Base-by-base conservation (phyloP, 495 filamentous ascomycete species). In the Podospora comata region DNA sequence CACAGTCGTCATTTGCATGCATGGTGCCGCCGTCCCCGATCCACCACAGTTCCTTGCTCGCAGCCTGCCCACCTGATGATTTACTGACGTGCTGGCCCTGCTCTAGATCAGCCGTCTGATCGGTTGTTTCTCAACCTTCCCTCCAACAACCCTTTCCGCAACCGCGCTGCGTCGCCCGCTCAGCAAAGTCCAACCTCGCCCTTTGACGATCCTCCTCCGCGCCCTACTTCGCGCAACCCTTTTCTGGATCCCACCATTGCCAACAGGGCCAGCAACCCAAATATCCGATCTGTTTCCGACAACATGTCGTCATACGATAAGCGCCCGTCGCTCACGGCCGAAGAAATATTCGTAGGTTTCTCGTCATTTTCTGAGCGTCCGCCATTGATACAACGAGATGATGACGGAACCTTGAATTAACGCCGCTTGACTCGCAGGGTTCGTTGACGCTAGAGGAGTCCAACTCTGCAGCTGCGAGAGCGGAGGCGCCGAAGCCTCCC, bases 141-240 rank as follows among this genome's bases (percentile, higher is more conserved):
- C 68, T 98, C 95, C 70, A 98, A 98, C 84, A 99, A 99, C 75
- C 95, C 95, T n/a, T 99, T 99, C 78, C 90, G 95, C 82, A 96
- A 96, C 79, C 90, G 91, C 71, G 89, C 91, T 59, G 81, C 86
- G 7, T 95, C 94, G 67, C 93, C 92, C 62, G 72, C 77, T 66
- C 77, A 74, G 62, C 77, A 67, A 61, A 74, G 76, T 70, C 84
- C 76, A 73, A 80, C 75, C 74, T 83, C 80, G 70, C 83, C 85
- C 72, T 81, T 84, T 75, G 85, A 83, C 79, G 75, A 81, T 76
- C 79, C 83, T 77, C 85, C 77, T 75, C 83, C 90, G 73, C 85
- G 92, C 74, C 92, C 93, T 65, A 79, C 88, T 57, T 96, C 94
- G 58, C 89, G 89, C 61, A 99, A 99, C 74, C 95, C 95, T 62